A percentile compares a stretch with the other conserved stretches of the same genome.
Conservation (phyloP, 2,329 filamentous ascomycete genomes). For the Colletotrichum simmondsii region DNA sequence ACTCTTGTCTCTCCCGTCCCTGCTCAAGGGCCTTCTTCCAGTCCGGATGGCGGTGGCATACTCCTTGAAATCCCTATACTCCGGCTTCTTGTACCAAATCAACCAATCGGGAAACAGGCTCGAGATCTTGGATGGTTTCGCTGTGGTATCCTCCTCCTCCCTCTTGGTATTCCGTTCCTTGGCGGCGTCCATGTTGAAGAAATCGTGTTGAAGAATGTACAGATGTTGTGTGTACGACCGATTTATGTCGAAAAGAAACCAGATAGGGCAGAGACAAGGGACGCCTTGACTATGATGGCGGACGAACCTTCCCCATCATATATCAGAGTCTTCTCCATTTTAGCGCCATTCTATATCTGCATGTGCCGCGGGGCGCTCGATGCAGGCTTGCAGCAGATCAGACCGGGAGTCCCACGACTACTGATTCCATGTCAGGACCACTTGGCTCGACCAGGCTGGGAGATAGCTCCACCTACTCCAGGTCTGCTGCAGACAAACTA, state of each 20-base stretch:
- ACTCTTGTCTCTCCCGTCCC: conserved; percentile 47
- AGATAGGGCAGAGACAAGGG: neutral
- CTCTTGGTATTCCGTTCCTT: neutral
- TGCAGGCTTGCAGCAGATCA: conserved; percentile 3
- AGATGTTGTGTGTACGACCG: neutral
- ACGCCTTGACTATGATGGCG: neutral
- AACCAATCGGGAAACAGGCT: conserved; percentile 47
- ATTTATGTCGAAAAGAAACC: neutral
- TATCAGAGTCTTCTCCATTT: neutral
- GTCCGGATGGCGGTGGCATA: conserved; percentile 50
- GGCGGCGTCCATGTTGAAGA: neutral
- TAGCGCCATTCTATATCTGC: neutral
- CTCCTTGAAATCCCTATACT: conserved; percentile 58
- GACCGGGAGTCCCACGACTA: neutral
- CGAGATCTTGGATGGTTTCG: conserved; percentile 20
- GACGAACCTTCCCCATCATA: conserved; percentile 10
- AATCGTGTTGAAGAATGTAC: neutral
- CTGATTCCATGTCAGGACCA: neutral
- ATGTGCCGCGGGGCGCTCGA: neutral
- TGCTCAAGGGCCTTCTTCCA: conserved; percentile 48
- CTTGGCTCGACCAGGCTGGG: neutral
- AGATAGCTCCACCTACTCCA: neutral
- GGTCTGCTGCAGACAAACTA: conserved; percentile 10
- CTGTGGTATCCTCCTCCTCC: neutral
- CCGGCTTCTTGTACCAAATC: conserved; percentile 60